Evolutionary conservation across 164 flowering plant species (phyloP).

Genomic region (Litsea cubeba): DNA sequence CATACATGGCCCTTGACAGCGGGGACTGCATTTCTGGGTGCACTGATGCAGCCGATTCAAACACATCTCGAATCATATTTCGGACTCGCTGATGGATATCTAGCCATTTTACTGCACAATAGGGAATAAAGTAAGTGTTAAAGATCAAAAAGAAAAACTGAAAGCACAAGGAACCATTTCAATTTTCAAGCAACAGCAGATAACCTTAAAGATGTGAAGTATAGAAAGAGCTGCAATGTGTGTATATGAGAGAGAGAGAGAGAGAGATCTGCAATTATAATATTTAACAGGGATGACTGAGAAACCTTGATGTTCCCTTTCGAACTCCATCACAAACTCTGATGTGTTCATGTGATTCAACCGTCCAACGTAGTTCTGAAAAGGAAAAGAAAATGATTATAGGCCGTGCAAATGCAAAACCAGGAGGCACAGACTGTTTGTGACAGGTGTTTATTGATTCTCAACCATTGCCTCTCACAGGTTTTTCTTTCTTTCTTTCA

Average conservation of each 20-base stretch:
- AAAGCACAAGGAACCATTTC: not conserved
- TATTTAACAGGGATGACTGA: not conserved
- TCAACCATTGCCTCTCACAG: too few relatives aligned
- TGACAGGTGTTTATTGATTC: too few relatives aligned
- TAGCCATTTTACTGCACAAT: conserved; percentile 76
- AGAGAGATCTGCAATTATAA: not conserved
- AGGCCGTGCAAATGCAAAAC: not conserved
- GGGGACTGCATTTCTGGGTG: conserved; percentile 93
- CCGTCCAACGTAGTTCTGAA: conserved; percentile 80
- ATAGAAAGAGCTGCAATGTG: too few relatives aligned
- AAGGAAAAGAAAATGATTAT: conserved; percentile 11
- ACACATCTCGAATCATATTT: conserved; percentile 68
- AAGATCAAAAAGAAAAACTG: not conserved
- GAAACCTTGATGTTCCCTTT: conserved; percentile 78
- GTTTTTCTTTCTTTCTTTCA: too few relatives aligned
- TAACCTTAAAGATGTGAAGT: too few relatives aligned
- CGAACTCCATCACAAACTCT: conserved; percentile 86
- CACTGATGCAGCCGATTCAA: conserved; percentile 71
- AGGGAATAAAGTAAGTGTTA: not conserved
- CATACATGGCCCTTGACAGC: conserved; percentile 84
- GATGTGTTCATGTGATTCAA: conserved; percentile 83
- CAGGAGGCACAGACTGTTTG: not conserved
- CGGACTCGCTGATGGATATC: conserved; percentile 67
- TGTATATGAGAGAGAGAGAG: not conserved
- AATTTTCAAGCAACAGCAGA: too few relatives aligned